Percentiles rank a stretch among this genome's conserved stretches.
Evolutionary conservation across 1,284 basidiomycete genomes (phyloP).

Genomic region (Fomitopsis pinicola): DNA sequence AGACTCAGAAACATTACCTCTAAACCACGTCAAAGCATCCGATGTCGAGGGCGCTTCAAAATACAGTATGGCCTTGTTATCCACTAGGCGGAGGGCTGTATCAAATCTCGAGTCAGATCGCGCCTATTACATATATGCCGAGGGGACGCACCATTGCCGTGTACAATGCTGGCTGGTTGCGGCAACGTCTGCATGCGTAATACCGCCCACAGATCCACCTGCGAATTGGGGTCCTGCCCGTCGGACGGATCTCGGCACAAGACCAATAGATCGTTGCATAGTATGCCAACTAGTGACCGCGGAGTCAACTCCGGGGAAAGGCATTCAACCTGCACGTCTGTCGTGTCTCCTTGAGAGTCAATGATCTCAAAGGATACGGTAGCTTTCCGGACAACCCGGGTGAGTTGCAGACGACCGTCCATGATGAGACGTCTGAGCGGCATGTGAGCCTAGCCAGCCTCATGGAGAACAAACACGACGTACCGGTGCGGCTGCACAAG

Average conservation of each 20-base stretch:
- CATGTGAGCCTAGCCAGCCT: background rate
- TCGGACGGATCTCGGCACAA: slow-evolving; percentile 80
- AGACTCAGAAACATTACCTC: slow-evolving; percentile 47
- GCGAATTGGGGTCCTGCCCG: slow-evolving; percentile 64
- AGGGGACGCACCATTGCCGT: slow-evolving; percentile 68
- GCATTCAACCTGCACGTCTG: slow-evolving; percentile 84
- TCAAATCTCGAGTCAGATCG: slow-evolving; percentile 1
- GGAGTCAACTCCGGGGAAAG: slow-evolving; percentile 80
- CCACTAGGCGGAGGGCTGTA: slow-evolving; percentile 74
- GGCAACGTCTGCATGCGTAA: slow-evolving; percentile 87
- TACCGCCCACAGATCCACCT: slow-evolving; percentile 90
- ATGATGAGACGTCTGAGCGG: slow-evolving; percentile 74
- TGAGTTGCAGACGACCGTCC: slow-evolving; percentile 81
- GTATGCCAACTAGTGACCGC: slow-evolving; percentile 69
- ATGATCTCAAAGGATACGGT: slow-evolving; percentile 82
- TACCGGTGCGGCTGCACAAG: slow-evolving; percentile 96
- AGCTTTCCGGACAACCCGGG: slow-evolving; percentile 87
- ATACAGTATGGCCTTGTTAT: slow-evolving; percentile 90
- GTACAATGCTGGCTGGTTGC: slow-evolving; percentile 86
- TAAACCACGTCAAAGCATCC: slow-evolving; percentile 85
- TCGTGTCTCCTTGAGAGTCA: slow-evolving; percentile 70
- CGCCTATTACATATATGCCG: slow-evolving; percentile 6
- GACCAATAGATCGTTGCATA: slow-evolving; percentile 92
- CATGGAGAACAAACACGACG: slow-evolving; percentile 19
- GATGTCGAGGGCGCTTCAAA: slow-evolving; percentile 82